Evolutionary conservation across 345 rosid genomes (phyloP), one percentile per base, ranked within the genome.

Genomic region (Mercurialis annua): DNA sequence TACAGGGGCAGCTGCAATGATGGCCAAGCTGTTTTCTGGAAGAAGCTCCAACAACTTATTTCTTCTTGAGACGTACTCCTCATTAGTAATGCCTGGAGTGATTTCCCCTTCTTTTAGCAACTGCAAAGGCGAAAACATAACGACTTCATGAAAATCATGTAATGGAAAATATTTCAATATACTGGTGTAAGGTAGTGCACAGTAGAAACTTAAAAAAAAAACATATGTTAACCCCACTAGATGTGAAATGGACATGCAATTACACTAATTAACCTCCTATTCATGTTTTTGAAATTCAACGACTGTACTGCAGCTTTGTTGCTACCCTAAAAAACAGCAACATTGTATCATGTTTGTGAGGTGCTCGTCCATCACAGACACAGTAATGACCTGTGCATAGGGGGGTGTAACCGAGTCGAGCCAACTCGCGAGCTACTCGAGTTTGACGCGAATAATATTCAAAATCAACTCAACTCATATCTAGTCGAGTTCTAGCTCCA

Each of bases 81-180:
- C 90, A 1, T 71, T 69, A 46, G 75, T 77, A 68, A 91, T 85
- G 10, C 95, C 97, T 11, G 97, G 99, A 27, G 97, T 94, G 54
- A 94, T 68, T 82, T 94, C 96, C 62, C 97, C 97, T 76, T 89
- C 91, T 49, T 76, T 82, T 81, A 91, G 78, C 72, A 94, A 74
- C 99, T 94, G 77, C 48, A 44, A 18, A 63, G 44, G 29, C 61
- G 73, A 68, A 59, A 31, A 31, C 54, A 71, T n/a, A 58, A 5
- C 10, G 18, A 20, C 3, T 11, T 47, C 50, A 51, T 27, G 10
- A 58, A 38, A 23, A 33, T 29, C 17, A 55, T 12, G 16, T 18
- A 47, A 58, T 21, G 26, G 46, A 36, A 44, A 58, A 49, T 3
- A 30, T 24, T 44, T 29, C 23, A 30, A 27, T 10, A 51, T 7